phyloP scores from a whole-genome alignment of 805 yeast genomes.

The Nadsonia fulvescens region DNA sequence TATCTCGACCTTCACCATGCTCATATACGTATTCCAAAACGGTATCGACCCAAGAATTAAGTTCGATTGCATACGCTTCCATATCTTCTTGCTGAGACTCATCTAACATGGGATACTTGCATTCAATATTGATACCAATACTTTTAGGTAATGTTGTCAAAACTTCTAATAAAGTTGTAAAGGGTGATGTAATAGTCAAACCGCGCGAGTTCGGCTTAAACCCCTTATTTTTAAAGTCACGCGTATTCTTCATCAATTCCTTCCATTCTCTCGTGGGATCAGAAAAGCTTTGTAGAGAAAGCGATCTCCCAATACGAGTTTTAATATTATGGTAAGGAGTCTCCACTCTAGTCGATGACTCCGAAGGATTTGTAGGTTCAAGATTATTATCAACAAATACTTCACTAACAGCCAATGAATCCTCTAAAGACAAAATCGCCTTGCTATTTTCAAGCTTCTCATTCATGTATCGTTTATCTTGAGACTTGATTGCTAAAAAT shows the following conservation, averaged over 20 bases:
- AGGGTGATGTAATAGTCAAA: constrained; percentile 72
- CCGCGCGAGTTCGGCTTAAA: constrained; percentile 92
- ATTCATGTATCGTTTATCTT: too few species aligned
- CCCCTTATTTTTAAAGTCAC: constrained; percentile 69
- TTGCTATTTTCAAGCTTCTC: too few species aligned
- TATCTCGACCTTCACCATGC: constrained; percentile 60
- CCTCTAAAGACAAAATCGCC: too few species aligned
- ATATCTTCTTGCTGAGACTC: constrained; percentile 80
- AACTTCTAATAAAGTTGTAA: constrained; percentile 73
- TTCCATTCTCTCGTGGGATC: too few species aligned
- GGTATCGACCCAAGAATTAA: constrained; percentile 79
- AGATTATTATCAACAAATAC: too few species aligned
- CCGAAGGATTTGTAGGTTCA: too few species aligned
- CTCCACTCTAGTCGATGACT: too few species aligned
- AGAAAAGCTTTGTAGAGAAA: too few species aligned
- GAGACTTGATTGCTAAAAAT: constrained; percentile 29
- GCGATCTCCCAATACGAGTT: too few species aligned
- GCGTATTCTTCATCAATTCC: constrained; percentile 69
- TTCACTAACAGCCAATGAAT: too few species aligned
- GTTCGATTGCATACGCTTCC: constrained; percentile 67
- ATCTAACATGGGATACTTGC: constrained; percentile 88
- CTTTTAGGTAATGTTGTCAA: constrained; percentile 62
- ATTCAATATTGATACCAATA: constrained; percentile 88
- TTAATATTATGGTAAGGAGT: too few species aligned
- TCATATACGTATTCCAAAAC: constrained; percentile 67